phyloP scores from a whole-genome alignment of 1,284 basidiomycete species.

The Moesziomyces sp. region DNA sequence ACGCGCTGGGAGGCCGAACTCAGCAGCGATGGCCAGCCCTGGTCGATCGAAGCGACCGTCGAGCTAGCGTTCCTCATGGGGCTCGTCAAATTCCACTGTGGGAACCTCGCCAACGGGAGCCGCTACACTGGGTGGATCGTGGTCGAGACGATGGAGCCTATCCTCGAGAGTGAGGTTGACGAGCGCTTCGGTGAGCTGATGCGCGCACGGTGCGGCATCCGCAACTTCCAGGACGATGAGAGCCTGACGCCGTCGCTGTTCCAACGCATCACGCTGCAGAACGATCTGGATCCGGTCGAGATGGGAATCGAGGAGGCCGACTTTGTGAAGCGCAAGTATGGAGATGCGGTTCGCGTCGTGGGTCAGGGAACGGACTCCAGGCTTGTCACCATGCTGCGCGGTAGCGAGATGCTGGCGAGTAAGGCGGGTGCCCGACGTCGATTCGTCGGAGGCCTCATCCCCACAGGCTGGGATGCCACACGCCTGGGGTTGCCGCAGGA shows the following conservation, averaged over 20 bases:
- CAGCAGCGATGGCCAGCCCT: constrained; percentile 30
- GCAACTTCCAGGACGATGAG: constrained; percentile 96
- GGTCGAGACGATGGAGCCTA: constrained; percentile 90
- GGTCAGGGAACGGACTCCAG: constrained; percentile 88
- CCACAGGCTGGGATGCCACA: constrained; percentile 96
- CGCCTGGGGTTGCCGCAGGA: constrained; percentile 97
- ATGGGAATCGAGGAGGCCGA: constrained; percentile 88
- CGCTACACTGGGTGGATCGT: constrained; percentile 98
- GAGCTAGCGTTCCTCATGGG: constrained; percentile 99
- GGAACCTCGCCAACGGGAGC: constrained; percentile 81
- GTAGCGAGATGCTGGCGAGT: constrained; percentile 89
- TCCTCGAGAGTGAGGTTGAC: constrained; percentile 95
- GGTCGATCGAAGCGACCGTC: constrained; percentile 88
- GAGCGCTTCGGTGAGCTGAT: constrained; percentile 94
- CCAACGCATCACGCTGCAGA: constrained; percentile 81
- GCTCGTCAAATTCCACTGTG: constrained; percentile 96
- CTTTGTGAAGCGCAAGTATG: constrained; percentile 96
- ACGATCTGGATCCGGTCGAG: constrained; percentile 96
- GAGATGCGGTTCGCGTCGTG: constrained; percentile 87
- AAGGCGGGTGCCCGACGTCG: constrained; percentile 96
- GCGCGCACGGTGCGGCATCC: constrained; percentile 95
- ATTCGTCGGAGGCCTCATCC: constrained; percentile 92
- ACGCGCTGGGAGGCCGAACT: constrained; percentile 87
- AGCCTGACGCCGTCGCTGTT: too few relatives aligned
- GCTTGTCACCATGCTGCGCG: constrained; percentile 94